These are phyloP conservation scores for Ceratorhiza oryzae-sativae DNA, from an alignment of 1,284 basidiomycete genomes.

Conservation along the genomic window DNA sequence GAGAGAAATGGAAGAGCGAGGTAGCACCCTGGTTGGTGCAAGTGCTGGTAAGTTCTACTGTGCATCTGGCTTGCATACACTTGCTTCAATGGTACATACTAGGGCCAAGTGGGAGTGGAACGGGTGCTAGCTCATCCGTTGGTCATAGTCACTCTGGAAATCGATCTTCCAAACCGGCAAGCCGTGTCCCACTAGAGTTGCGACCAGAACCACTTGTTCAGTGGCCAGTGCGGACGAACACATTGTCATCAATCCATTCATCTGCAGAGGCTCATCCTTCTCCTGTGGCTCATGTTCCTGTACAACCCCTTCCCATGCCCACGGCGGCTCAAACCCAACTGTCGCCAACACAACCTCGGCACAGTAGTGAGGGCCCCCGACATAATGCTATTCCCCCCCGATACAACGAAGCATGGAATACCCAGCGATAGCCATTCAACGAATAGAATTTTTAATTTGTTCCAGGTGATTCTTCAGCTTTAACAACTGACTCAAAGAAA, in stretches of 20 bases:
- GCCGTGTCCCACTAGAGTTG: background rate
- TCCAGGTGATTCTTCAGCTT: background rate
- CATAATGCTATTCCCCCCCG: conserved; percentile 24
- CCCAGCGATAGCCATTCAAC: background rate
- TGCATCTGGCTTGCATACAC: no score
- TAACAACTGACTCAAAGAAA: no score
- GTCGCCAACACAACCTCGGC: background rate
- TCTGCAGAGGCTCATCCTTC: background rate
- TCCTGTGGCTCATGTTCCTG: background rate
- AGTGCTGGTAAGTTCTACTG: background rate
- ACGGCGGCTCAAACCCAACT: background rate
- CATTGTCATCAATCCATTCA: conserved; percentile 1
- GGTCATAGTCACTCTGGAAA: background rate
- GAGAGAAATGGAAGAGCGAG: conserved; percentile 4
- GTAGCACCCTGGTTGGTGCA: background rate
- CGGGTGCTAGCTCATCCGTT: background rate
- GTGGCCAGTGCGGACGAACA: conserved; percentile 2
- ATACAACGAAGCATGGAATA: conserved; percentile 36
- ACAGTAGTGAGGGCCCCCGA: background rate
- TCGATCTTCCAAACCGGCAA: background rate
- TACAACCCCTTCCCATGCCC: background rate
- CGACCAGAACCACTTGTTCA: background rate
- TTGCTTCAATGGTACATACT: background rate
- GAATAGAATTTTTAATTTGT: conserved; percentile 1
- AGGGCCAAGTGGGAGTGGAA: conserved; percentile 1